Percentiles rank a stretch among this genome's conserved stretches.
phyloP scores from a whole-genome alignment of 1,284 basidiomycete species.

The Mycosarcoma mackinlayi region DNA sequence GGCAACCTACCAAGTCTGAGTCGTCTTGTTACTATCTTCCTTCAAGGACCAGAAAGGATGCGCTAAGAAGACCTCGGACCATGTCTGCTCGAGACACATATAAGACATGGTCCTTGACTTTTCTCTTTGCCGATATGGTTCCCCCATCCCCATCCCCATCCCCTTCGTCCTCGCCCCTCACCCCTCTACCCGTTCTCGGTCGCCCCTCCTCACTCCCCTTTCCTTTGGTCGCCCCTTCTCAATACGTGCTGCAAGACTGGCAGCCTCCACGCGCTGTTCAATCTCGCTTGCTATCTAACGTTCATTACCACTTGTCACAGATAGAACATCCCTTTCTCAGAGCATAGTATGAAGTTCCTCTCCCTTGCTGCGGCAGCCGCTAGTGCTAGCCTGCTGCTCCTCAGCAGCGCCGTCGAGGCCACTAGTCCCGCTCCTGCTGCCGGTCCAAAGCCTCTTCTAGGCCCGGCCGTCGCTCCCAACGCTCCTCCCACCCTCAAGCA shows the following conservation, averaged over 20 bases:
- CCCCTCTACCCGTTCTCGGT: background rate
- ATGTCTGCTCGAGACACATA: constrained; percentile 1
- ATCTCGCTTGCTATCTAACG: background rate
- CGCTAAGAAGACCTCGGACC: background rate
- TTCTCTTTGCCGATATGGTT: background rate
- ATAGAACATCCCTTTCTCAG: background rate
- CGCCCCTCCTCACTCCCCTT: too few species aligned
- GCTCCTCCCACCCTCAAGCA: constrained; percentile 31
- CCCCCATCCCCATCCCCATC: too few species aligned
- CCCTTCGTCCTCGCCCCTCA: constrained; percentile 4
- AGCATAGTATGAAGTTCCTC: constrained; percentile 35
- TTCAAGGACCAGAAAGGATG: background rate
- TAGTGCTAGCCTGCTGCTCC: constrained; percentile 33
- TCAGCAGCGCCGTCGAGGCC: constrained; percentile 21
- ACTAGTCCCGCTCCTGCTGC: constrained; percentile 26
- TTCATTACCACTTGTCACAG: background rate
- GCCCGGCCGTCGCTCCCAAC: constrained; percentile 19
- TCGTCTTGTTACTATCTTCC: background rate
- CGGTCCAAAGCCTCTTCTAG: constrained; percentile 29
- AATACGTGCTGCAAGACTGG: too few species aligned
- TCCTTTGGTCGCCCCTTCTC: too few species aligned
- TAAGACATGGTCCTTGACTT: constrained; percentile 1
- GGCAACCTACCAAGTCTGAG: background rate
- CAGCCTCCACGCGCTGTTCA: too few species aligned
- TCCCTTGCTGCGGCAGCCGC: constrained; percentile 40